phyloP scores from a whole-genome alignment of 768 basidiomycete genomes.

The Amanita phalloides region DNA sequence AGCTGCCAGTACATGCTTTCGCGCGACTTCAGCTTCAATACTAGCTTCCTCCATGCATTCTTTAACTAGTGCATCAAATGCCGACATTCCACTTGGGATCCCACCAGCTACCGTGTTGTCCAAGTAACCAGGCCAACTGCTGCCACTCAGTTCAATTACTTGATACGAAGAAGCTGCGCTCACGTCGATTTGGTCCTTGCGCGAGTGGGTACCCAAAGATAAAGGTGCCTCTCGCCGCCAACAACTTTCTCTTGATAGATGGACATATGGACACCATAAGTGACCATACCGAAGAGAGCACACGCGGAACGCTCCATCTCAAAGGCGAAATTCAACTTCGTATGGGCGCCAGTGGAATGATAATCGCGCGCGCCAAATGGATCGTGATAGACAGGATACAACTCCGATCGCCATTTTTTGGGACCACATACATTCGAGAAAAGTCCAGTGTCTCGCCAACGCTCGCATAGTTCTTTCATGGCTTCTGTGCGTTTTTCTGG shows the following conservation, averaged over 20 bases:
- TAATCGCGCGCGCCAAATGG: conserved; percentile 54
- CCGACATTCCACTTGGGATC: conserved; percentile 67
- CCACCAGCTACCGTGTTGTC: conserved; percentile 94
- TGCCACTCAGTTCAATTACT: not conserved
- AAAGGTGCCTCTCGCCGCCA: conserved; percentile 29
- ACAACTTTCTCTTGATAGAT: conserved; percentile 39
- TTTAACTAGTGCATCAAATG: conserved; percentile 72
- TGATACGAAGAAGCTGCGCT: conserved; percentile 15
- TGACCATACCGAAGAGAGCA: conserved; percentile 80
- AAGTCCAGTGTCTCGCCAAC: conserved; percentile 59
- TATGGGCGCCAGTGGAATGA: conserved; percentile 22
- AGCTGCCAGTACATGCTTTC: conserved; percentile 41
- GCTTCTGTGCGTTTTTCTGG: conserved; percentile 47
- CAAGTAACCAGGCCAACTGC: conserved; percentile 73
- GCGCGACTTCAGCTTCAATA: conserved; percentile 54
- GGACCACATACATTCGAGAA: conserved; percentile 61
- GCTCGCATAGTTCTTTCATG: conserved; percentile 58
- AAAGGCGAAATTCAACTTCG: conserved; percentile 59
- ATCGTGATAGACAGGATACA: conserved; percentile 66
- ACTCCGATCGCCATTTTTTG: conserved; percentile 77
- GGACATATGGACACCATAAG: conserved; percentile 89
- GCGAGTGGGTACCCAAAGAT: conserved; percentile 83
- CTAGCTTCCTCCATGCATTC: conserved; percentile 94
- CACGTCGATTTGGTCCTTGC: conserved; percentile 84
- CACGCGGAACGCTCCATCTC: conserved; percentile 86